Evolutionary conservation across 202 grass and related monocot species (phyloP).

Genomic region (Eragrostis tef): DNA sequence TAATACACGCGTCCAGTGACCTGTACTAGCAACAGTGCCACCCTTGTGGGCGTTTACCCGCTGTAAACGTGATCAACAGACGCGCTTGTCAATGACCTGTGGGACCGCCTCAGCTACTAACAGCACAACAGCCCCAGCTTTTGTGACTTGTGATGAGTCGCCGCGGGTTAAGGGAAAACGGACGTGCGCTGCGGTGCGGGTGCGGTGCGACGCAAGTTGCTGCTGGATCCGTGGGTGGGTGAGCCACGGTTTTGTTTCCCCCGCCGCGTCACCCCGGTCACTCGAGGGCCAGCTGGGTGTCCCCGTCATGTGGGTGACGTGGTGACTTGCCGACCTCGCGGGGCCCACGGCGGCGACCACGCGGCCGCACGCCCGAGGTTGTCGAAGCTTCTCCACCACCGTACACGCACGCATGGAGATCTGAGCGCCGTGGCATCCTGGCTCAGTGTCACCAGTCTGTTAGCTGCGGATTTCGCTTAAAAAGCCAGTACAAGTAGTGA

Average conservation of each 20-base stretch:
- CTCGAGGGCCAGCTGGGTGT: conserved; percentile 39
- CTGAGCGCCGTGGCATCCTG: conserved; percentile 28
- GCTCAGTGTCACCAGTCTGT: not conserved
- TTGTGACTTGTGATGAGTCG: too few species aligned
- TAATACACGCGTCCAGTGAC: conserved; percentile 2
- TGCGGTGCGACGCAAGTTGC: too few species aligned
- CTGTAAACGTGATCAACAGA: not conserved
- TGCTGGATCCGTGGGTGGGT: too few species aligned
- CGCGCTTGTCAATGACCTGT: not conserved
- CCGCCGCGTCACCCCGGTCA: conserved; percentile 27
- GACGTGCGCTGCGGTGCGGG: too few species aligned
- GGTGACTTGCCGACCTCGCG: conserved; percentile 25
- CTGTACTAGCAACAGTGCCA: too few species aligned
- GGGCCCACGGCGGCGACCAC: not conserved
- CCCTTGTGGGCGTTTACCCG: not conserved
- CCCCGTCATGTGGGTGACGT: conserved; percentile 50
- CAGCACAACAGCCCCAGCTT: not conserved
- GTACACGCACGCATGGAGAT: conserved; percentile 33
- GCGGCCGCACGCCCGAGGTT: not conserved
- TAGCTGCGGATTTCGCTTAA: not conserved
- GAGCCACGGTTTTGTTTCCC: not conserved
- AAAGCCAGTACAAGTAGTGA: too few species aligned
- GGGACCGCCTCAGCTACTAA: not conserved
- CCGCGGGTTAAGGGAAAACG: too few species aligned
- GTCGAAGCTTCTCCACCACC: conserved; percentile 37